A percentile compares a stretch with the other conserved stretches of the same genome.
Evolutionary conservation across 768 basidiomycete species (phyloP).

Genomic region (Phanerochaete carnosa): DNA sequence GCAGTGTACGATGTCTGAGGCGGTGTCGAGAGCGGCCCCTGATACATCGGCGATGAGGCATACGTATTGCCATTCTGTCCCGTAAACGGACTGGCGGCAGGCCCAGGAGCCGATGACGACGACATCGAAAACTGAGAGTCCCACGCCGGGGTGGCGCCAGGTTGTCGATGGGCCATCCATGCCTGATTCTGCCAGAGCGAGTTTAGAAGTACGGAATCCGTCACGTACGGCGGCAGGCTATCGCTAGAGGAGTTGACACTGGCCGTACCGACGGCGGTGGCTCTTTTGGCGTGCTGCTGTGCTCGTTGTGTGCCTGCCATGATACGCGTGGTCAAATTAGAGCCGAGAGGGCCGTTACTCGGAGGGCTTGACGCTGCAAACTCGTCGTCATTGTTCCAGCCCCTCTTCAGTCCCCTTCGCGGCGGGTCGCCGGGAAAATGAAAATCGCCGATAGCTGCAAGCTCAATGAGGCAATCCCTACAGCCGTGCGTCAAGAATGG

Average conservation of each 20-base stretch:
- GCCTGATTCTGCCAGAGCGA: background rate
- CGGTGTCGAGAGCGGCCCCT: background rate
- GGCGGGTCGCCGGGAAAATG: slow-evolving; percentile 39
- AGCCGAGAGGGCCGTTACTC: background rate
- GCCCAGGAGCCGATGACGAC: background rate
- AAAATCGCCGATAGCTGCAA: slow-evolving; percentile 28
- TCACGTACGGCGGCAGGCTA: background rate
- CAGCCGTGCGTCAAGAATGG: background rate
- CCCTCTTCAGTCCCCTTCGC: slow-evolving; percentile 32
- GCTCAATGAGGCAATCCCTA: background rate
- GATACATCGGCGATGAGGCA: background rate
- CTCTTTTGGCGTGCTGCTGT: background rate
- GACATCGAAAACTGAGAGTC: background rate
- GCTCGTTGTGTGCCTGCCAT: slow-evolving; percentile 32
- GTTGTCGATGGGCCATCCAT: background rate
- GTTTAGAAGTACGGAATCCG: background rate
- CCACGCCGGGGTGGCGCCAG: background rate
- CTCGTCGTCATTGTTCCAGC: slow-evolving; percentile 58
- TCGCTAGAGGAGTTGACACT: background rate
- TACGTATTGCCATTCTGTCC: background rate
- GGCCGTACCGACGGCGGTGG: background rate
- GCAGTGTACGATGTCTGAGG: background rate
- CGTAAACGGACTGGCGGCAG: background rate
- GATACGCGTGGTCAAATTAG: slow-evolving; percentile 13
- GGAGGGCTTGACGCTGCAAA: slow-evolving; percentile 7